A percentile compares a stretch with the other conserved stretches of the same genome.
Conservation (phyloP, 345 rosid species). For the Salix dunnii region DNA sequence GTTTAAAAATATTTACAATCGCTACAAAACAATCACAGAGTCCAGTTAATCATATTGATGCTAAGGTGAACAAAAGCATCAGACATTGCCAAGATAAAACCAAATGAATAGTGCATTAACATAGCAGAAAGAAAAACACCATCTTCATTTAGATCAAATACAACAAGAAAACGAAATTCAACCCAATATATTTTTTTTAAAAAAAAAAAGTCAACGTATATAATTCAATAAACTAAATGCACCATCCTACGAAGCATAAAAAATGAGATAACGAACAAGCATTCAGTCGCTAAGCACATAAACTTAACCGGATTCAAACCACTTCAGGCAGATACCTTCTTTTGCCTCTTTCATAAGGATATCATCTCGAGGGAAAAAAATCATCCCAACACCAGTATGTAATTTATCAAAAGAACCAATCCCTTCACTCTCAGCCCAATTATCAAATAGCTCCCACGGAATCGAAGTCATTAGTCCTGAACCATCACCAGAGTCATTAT, state of each 20-base stretch:
- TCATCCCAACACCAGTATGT: constrained; percentile 96
- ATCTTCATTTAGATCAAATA: constrained; percentile 1
- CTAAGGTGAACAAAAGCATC: not conserved
- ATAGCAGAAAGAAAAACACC: not conserved
- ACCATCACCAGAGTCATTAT: constrained; percentile 97
- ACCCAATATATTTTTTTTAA: not conserved
- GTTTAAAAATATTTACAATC: constrained; percentile 66
- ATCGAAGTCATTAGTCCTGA: constrained; percentile 95
- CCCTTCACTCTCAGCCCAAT: constrained; percentile 77
- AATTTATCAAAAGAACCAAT: constrained; percentile 68
- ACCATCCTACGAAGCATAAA: not conserved
- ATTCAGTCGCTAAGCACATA: not conserved
- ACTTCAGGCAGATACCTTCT: constrained; percentile 48
- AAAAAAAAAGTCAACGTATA: not conserved
- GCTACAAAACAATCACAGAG: constrained; percentile 41
- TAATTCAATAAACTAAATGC: not conserved
- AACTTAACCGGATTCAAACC: constrained; percentile 3
- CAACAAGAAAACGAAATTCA: not conserved
- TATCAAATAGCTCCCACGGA: constrained; percentile 83
- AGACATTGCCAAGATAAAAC: not conserved
- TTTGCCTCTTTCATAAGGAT: constrained; percentile 64
- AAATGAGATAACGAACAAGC: constrained; percentile 4
- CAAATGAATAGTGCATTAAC: not conserved
- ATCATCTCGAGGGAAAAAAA: constrained; percentile 74
- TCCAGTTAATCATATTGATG: constrained; percentile 23